A percentile compares a stretch with the other conserved stretches of the same genome.
These are phyloP conservation scores for Wallacemonas sp. DNA, from an alignment of 208 protist genomes.

Conservation along the genomic window DNA sequence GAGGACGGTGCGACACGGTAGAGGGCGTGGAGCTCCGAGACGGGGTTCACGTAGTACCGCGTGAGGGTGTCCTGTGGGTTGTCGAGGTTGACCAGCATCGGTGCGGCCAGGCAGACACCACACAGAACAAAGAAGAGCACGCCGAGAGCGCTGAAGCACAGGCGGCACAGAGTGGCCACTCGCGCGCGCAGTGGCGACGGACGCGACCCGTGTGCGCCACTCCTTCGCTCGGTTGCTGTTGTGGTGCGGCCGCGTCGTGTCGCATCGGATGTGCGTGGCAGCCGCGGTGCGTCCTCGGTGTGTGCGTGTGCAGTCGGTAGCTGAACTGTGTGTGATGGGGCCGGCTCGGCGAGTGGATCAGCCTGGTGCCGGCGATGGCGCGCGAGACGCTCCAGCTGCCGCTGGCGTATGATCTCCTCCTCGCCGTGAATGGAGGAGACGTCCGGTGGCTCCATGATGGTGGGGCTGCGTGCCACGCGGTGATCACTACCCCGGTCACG, in stretches of 20 bases:
- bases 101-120: constrained; percentile 1
- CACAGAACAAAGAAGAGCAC: constrained; percentile 2
- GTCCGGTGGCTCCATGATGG: constrained; percentile 40
- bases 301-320: too few species aligned
- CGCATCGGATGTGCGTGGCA: too few species aligned
- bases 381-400: constrained; percentile 2
- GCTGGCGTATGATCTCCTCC: constrained; percentile 23
- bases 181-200: constrained; percentile 4
- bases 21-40: constrained; percentile 68
- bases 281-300: too few species aligned
- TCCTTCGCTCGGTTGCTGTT: too few species aligned
- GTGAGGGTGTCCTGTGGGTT: constrained; percentile 36
- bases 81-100: constrained; percentile 8
- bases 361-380: not conserved
- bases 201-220: too few species aligned
- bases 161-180: not conserved
- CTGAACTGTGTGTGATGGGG: too few species aligned
- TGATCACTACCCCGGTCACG: not conserved
- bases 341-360: too few species aligned
- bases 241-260: too few species aligned
- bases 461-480: constrained; percentile 26
- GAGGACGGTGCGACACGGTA: constrained; percentile 55
- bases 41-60: constrained; percentile 55
- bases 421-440: constrained; percentile 58
- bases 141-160: not conserved